Evolutionary conservation across 2,329 filamentous ascomycete genomes (phyloP), one percentile per base, ranked within the genome.

Genomic region (Ascochyta lentis): DNA sequence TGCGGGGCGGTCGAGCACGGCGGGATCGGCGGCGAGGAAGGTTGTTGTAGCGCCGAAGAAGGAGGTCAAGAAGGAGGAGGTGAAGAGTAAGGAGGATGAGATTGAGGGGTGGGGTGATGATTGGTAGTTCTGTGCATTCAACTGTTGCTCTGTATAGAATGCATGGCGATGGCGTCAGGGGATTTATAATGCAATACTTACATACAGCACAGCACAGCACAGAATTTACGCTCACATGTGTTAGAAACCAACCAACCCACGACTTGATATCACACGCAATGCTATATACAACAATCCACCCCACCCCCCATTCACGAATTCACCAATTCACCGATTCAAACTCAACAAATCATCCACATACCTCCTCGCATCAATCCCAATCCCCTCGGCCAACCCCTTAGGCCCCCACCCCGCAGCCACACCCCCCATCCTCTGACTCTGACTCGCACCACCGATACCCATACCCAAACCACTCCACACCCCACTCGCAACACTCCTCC

Each of bases 341-440:
- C 82, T 90, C 72, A 92, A 76, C 52, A 93, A 71, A 1, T 86
- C 86, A 72, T 92, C 89, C 4, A 92, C 85, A 73, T 92, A 92
- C 69, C 83, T 84, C 72, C 87, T 83, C 27, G 89, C 91, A 78
- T 93, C 90, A 31, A 92, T 82, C 0, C 90, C 90, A 60, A 93
- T 91, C 0, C 89, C 90, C 67, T 90, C 87, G 0, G 84, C 86
- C 61, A 92, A 73, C 51, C 83, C 83, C 19, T 81, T 83, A 1
- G 86, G 84, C 3, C 84, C 85, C 84, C 40, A 81, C 66, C 80
- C 84, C 78, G 53, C 81, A 67, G 42, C 75, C 38, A 57, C 77
- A 68, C 58, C 77, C 55, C 65, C 80, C 63, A 69, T 73, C 38
- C 60, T 67, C 63, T 67, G 60, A 41, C 56, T 70, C 59, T 67